These are phyloP conservation scores for Hanseniaspora gamundiae DNA, from an alignment of 1,139 yeast species.

Conservation along the genomic window DNA sequence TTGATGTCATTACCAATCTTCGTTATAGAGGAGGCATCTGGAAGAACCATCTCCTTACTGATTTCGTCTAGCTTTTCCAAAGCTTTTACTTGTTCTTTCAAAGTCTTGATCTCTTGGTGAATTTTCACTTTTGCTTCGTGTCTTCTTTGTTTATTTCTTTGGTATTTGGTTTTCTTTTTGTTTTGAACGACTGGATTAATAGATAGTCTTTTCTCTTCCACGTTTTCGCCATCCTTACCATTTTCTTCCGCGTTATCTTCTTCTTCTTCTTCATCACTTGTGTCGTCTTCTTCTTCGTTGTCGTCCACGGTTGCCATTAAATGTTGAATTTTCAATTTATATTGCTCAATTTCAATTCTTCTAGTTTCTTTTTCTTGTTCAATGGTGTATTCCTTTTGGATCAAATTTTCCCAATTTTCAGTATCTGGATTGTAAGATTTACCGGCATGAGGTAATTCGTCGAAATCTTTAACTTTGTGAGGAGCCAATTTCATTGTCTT, in stretches of 20 bases:
- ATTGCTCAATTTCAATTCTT: slow-evolving; percentile 45
- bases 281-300: slow-evolving; percentile 40
- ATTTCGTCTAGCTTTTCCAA: slow-evolving; percentile 45
- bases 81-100: slow-evolving; percentile 46
- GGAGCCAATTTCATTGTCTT: slow-evolving; percentile 46
- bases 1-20: neutral
- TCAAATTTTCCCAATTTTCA: slow-evolving; percentile 68
- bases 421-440: slow-evolving; percentile 87
- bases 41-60: slow-evolving; percentile 19
- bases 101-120: slow-evolving; percentile 43
- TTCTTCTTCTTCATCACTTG: slow-evolving; percentile 28
- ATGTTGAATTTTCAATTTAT: slow-evolving; percentile 49
- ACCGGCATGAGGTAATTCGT: slow-evolving; percentile 62
- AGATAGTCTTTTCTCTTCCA: slow-evolving; percentile 36
- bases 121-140: slow-evolving; percentile 50
- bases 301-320: slow-evolving; percentile 52
- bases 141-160: slow-evolving; percentile 59
- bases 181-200: slow-evolving; percentile 57
- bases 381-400: slow-evolving; percentile 50
- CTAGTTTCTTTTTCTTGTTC: slow-evolving; percentile 61
- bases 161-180: slow-evolving; percentile 66
- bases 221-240: slow-evolving; percentile 19
- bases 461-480: slow-evolving; percentile 35
- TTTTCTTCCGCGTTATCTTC: slow-evolving; percentile 21
- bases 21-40: neutral